Conservation (phyloP, 2,329 filamentous ascomycete species). For the Talaromyces sp. region DNA sequence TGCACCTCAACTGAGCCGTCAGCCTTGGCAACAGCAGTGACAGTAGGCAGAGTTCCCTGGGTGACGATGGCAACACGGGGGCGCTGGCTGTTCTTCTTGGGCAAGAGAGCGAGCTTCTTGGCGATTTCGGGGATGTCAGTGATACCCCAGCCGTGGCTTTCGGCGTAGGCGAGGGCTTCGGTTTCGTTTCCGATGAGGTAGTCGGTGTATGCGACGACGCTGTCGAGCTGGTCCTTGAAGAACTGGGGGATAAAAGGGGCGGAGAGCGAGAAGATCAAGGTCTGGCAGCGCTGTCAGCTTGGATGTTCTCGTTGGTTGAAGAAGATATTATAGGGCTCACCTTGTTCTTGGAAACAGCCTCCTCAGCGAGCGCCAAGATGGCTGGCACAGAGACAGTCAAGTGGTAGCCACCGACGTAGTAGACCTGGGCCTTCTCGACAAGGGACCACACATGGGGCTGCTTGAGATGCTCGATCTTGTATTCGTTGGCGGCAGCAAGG, state of each 20-base stretch:
- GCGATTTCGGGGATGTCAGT: slow-evolving; percentile 80
- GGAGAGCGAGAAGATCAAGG: slow-evolving; percentile 83
- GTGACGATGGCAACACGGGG: slow-evolving; percentile 87
- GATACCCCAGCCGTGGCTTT: slow-evolving; percentile 67
- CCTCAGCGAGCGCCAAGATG: slow-evolving; percentile 80
- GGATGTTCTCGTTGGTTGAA: neutral
- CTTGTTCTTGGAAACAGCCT: slow-evolving; percentile 87
- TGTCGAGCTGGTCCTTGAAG: slow-evolving; percentile 94
- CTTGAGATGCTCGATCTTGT: slow-evolving; percentile 91
- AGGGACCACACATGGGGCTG: slow-evolving; percentile 85
- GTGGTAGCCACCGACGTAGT: slow-evolving; percentile 95
- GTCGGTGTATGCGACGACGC: slow-evolving; percentile 84
- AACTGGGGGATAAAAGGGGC: slow-evolving; percentile 95
- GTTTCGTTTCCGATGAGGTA: slow-evolving; percentile 96
- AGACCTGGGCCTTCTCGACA: slow-evolving; percentile 80
- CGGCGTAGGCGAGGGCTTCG: slow-evolving; percentile 82
- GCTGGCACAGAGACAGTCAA: slow-evolving; percentile 92
- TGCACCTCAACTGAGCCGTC: slow-evolving; percentile 60
- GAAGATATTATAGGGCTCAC: slow-evolving; percentile 26
- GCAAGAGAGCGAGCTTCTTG: slow-evolving; percentile 75
- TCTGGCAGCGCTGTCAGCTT: slow-evolving; percentile 25
- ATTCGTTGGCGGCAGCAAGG: slow-evolving; percentile 92
- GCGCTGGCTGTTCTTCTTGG: slow-evolving; percentile 84
- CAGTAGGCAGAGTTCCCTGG: slow-evolving; percentile 84
- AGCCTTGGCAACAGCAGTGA: slow-evolving; percentile 69